Conservation (phyloP, 345 rosid genomes). For the Stellera chamaejasme region DNA sequence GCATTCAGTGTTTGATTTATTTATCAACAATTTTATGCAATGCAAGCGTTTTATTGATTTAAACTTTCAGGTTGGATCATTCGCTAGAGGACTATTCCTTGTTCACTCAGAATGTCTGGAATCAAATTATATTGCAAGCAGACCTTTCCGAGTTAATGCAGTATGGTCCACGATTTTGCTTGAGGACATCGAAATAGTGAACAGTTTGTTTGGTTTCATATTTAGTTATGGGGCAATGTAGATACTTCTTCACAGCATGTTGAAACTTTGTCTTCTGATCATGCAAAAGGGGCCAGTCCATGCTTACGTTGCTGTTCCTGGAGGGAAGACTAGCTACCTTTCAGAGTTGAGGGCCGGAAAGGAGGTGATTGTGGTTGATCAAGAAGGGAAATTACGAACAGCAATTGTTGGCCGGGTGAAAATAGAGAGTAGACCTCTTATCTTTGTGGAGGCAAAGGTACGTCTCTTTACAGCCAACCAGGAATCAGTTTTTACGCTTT, state of each 20-base stretch:
- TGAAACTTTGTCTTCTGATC: constrained; percentile 1
- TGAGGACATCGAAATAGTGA: not conserved
- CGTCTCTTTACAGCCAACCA: not conserved
- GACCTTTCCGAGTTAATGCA: constrained; percentile 90
- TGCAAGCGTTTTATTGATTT: not conserved
- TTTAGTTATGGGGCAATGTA: not conserved
- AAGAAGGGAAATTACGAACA: constrained; percentile 46
- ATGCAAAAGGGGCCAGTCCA: constrained; percentile 73
- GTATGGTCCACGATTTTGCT: constrained; percentile 31
- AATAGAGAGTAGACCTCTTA: constrained; percentile 71
- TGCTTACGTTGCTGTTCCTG: constrained; percentile 71
- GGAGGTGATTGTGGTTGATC: constrained; percentile 63
- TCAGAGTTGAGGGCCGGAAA: constrained; percentile 75
- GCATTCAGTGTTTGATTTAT: not conserved
- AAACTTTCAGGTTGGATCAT: constrained; percentile 65
- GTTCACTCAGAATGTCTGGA: constrained; percentile 90
- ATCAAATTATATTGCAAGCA: constrained; percentile 76
- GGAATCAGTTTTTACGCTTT: not conserved
- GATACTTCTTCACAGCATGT: too few species aligned
- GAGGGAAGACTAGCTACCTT: constrained; percentile 80
- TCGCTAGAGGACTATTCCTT: constrained; percentile 88
- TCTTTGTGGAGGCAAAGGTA: constrained; percentile 79
- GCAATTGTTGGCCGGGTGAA: constrained; percentile 79
- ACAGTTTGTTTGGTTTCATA: not conserved
- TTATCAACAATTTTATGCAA: not conserved